A percentile compares a stretch with the other conserved stretches of the same genome.
These are phyloP conservation scores for Apiospora arundinis DNA, from an alignment of 2,329 filamentous ascomycete genomes.

Conservation along the genomic window DNA sequence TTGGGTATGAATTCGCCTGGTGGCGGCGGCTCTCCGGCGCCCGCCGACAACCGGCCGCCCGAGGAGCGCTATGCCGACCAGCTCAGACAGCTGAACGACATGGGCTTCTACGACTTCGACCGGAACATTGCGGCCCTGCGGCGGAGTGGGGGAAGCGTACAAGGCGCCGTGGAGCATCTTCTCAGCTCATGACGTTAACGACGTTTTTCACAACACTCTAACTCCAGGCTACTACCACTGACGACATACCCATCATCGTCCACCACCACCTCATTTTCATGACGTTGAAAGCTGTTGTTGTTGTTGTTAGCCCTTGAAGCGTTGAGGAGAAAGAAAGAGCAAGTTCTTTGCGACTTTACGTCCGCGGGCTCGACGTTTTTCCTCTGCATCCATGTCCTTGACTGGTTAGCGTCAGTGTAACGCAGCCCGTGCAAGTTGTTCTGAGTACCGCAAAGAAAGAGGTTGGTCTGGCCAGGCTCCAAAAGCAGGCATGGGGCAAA, in stretches of 20 bases:
- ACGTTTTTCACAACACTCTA: not conserved
- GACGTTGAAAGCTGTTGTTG: not conserved
- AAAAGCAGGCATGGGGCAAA: not conserved
- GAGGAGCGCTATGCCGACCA: constrained; percentile 94
- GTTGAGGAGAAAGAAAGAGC: not conserved
- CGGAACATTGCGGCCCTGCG: constrained; percentile 87
- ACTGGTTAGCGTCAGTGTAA: not conserved
- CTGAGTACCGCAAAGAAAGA: not conserved
- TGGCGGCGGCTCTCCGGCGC: constrained; percentile 53
- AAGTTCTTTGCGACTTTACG: not conserved
- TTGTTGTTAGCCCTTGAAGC: not conserved
- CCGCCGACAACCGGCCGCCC: constrained; percentile 83
- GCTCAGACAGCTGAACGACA: constrained; percentile 90
- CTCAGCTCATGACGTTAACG: constrained; percentile 46
- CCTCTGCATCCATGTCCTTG: not conserved
- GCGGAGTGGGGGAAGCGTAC: constrained; percentile 89
- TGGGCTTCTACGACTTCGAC: constrained; percentile 98
- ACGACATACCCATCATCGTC: not conserved
- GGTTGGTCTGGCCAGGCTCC: not conserved
- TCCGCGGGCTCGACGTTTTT: not conserved
- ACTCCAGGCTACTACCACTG: not conserved
- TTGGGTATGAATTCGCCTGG: constrained; percentile 49
- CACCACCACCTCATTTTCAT: not conserved
- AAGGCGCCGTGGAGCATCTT: constrained; percentile 85
- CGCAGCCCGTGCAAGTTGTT: not conserved